Evolutionary conservation across 177 flowering plant species (phyloP).

Genomic region (Vitis hybrid): DNA sequence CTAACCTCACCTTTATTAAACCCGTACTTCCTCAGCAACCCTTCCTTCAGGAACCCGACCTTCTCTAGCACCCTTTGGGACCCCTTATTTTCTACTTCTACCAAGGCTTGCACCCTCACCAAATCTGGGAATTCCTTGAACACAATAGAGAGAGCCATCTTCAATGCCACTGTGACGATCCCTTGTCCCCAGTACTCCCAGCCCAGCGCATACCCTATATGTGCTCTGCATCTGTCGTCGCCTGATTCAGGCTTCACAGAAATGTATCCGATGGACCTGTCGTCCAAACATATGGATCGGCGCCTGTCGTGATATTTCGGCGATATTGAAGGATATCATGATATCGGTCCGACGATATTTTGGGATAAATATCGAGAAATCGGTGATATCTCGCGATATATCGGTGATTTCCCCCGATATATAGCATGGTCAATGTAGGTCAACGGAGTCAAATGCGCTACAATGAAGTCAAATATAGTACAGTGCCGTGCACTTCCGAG

Average conservation of each 20-base stretch:
- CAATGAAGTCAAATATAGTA: too few relatives aligned
- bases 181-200: constrained; percentile 44
- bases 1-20: constrained; percentile 32
- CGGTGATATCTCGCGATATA: too few relatives aligned
- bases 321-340: too few relatives aligned
- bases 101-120: constrained; percentile 44
- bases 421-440: too few relatives aligned
- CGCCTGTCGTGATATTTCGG: too few relatives aligned
- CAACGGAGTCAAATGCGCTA: too few relatives aligned
- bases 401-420: too few relatives aligned
- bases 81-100: constrained; percentile 29
- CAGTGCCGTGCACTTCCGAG: too few relatives aligned
- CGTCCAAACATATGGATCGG: constrained; percentile 46
- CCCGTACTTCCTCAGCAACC: constrained; percentile 43
- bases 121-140: constrained; percentile 31
- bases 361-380: too few relatives aligned
- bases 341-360: too few relatives aligned
- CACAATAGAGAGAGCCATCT: constrained; percentile 27
- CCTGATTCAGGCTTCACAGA: constrained; percentile 33
- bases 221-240: constrained; percentile 29
- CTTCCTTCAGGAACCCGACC: constrained; percentile 47
- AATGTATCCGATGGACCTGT: constrained; percentile 43
- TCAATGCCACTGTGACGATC: constrained; percentile 36
- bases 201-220: constrained; percentile 30
- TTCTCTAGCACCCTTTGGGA: constrained; percentile 56